These are phyloP conservation scores for Amanita molliuscula DNA, from an alignment of 768 basidiomycete genomes.

Conservation along the genomic window DNA sequence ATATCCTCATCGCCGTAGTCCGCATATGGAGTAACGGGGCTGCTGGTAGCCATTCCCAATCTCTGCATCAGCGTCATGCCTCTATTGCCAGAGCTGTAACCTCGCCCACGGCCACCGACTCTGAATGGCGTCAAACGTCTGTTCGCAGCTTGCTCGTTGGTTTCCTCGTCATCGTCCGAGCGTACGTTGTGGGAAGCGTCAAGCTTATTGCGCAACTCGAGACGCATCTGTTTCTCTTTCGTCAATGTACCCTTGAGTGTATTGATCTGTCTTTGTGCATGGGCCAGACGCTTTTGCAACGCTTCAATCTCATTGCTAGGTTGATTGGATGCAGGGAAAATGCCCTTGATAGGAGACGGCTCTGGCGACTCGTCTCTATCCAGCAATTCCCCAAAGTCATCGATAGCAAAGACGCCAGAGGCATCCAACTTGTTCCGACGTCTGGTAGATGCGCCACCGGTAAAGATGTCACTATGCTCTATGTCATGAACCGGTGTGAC, in stretches of 20 bases:
- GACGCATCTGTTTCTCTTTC: constrained; percentile 75
- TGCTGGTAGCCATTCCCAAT: constrained; percentile 46
- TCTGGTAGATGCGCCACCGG: constrained; percentile 53
- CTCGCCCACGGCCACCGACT: constrained; percentile 39
- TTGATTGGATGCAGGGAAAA: constrained; percentile 61
- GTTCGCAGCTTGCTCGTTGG: constrained; percentile 28
- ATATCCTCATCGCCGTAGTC: constrained; percentile 34
- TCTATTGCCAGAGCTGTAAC: constrained; percentile 22
- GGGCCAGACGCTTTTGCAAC: constrained; percentile 70
- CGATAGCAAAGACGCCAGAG: constrained; percentile 38
- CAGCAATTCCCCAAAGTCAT: constrained; percentile 2
- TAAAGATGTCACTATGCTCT: constrained; percentile 55
- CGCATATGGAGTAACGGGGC: constrained; percentile 33
- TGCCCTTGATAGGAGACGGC: constrained; percentile 6
- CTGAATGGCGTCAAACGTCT: constrained; percentile 47
- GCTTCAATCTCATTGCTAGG: constrained; percentile 76
- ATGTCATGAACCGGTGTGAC: constrained; percentile 50
- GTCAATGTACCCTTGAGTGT: constrained; percentile 72
- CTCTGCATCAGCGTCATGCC: constrained; percentile 50
- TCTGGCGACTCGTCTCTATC: constrained; percentile 7
- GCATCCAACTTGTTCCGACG: constrained; percentile 39
- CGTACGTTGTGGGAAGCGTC: constrained; percentile 28
- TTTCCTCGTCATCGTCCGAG: constrained; percentile 30
- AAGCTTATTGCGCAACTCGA: constrained; percentile 52
- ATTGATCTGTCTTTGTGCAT: constrained; percentile 78